These are phyloP conservation scores for Saccharomyces pastorianus DNA, from an alignment of 1,139 yeast genomes.

Conservation along the genomic window DNA sequence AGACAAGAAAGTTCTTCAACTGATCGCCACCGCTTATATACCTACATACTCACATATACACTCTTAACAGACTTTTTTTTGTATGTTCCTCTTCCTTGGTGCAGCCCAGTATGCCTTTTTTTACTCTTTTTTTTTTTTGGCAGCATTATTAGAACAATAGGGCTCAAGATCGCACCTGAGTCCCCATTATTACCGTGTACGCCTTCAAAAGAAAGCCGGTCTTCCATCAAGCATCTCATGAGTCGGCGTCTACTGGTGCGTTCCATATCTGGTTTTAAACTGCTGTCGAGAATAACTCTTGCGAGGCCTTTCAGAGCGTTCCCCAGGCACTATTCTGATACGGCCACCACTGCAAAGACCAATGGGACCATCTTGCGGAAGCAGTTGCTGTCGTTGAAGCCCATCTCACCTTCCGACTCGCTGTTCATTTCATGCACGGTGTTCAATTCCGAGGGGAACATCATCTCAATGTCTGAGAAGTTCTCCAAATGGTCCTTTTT, in stretches of 20 bases:
- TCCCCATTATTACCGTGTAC: background rate
- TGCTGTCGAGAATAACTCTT: constrained; percentile 1
- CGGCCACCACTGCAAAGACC: background rate
- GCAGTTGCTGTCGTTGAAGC: constrained; percentile 35
- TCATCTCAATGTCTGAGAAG: constrained; percentile 65
- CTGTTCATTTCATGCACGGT: constrained; percentile 62
- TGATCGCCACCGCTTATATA: constrained; percentile 29
- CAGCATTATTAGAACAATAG: background rate
- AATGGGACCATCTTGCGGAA: background rate
- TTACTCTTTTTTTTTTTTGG: background rate
- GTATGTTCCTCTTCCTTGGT: background rate
- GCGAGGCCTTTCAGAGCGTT: background rate
- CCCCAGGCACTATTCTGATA: background rate
- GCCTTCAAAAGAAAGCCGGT: background rate
- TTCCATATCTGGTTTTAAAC: background rate
- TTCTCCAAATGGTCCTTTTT: constrained; percentile 71
- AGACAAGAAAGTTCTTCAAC: constrained; percentile 84
- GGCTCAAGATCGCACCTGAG: background rate
- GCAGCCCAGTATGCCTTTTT: background rate
- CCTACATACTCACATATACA: background rate
- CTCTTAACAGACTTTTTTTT: background rate
- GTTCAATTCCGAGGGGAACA: constrained; percentile 65
- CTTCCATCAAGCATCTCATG: background rate
- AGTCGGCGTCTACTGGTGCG: background rate
- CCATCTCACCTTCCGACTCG: constrained; percentile 50